These are phyloP conservation scores for Lumnitzera racemosa DNA, from an alignment of 345 rosid genomes.

Conservation along the genomic window DNA sequence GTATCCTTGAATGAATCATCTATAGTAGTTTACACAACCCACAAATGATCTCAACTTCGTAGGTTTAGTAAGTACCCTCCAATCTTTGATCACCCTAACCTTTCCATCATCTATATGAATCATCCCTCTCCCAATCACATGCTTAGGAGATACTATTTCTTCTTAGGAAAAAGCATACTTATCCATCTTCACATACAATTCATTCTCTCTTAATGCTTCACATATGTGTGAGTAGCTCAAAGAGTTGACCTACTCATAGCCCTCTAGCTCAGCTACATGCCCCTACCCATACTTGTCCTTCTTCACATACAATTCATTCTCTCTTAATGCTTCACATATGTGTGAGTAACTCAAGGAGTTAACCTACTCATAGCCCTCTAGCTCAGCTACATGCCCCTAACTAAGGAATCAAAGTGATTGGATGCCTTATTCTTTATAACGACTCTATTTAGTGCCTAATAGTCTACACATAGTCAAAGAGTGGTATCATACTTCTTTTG, in stretches of 20 bases:
- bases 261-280: neutral
- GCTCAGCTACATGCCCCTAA: neutral
- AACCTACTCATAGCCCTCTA: neutral
- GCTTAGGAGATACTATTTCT: neutral
- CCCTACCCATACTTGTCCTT: neutral
- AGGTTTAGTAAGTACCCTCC: neutral
- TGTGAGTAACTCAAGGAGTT: neutral
- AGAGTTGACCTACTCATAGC: too few species aligned
- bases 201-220: neutral
- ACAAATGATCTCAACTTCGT: neutral
- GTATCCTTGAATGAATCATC: neutral
- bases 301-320: too few species aligned
- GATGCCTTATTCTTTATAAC: conserved; percentile 8
- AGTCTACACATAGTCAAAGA: neutral
- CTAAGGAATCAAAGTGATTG: neutral
- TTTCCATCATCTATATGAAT: neutral
- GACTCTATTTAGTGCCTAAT: conserved; percentile 6
- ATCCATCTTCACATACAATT: conserved; percentile 2
- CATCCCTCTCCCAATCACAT: neutral
- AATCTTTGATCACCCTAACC: neutral
- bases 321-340: conserved; percentile 7
- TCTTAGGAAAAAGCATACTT: neutral
- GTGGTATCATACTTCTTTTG: too few species aligned
- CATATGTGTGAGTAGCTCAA: too few species aligned
- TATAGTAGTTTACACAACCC: neutral